Evolutionary conservation across 305 asterid species (phyloP).

Genomic region (Euphrasia arctica): DNA sequence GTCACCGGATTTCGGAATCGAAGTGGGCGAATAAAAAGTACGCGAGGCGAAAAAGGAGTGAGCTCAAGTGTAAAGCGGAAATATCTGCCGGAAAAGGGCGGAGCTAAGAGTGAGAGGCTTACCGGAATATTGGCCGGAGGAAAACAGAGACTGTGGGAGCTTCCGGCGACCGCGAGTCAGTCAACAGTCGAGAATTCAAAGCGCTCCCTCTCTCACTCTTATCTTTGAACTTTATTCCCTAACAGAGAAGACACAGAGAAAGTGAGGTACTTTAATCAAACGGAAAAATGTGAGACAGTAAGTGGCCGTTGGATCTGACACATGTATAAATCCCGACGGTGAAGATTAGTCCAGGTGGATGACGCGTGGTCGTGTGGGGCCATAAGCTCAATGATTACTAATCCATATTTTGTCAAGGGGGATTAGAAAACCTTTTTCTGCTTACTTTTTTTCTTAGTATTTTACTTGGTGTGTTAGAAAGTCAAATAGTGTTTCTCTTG

Average conservation of each 20-base stretch:
- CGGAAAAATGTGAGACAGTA: constrained; percentile 21
- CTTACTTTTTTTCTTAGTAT: too few species aligned
- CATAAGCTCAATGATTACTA: not conserved
- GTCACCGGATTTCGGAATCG: constrained; percentile 14
- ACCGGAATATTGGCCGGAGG: constrained; percentile 23
- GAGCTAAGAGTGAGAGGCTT: constrained; percentile 6
- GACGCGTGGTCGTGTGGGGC: constrained; percentile 23
- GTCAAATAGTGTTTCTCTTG: too few species aligned
- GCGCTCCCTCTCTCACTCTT: constrained; percentile 30
- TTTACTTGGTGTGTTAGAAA: too few species aligned
- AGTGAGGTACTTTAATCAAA: constrained; percentile 40
- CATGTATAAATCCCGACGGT: constrained; percentile 29
- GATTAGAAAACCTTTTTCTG: too few species aligned
- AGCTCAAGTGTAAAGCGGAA: constrained; percentile 19
- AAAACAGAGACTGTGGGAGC: constrained; percentile 20
- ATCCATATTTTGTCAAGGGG: not conserved
- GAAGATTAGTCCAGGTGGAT: constrained; percentile 29
- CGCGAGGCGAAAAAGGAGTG: constrained; percentile 8
- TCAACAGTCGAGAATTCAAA: constrained; percentile 34
- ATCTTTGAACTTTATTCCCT: constrained; percentile 23
- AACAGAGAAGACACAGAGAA: constrained; percentile 28
- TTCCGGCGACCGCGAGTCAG: constrained; percentile 52
- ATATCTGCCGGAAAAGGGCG: constrained; percentile 20
- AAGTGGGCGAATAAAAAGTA: constrained; percentile 1
- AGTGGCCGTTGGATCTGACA: constrained; percentile 28